Base-by-base conservation (phyloP, 1,139 yeast genomes). In the Saccharomyces hybrid region DNA sequence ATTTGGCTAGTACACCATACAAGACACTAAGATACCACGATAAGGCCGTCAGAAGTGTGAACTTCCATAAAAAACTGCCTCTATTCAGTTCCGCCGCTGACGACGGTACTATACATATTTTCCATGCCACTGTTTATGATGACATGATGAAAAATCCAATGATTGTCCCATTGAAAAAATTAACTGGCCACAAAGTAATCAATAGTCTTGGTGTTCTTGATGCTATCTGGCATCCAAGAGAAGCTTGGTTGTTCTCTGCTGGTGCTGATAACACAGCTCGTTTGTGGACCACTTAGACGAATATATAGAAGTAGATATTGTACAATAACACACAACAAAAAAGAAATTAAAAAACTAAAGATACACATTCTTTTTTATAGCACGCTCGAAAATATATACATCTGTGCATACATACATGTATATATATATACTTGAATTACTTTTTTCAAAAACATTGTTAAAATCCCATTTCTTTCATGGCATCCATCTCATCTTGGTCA, bases 191-290 rank as follows among this genome's bases (percentile, higher is more conserved):
- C 73, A 84, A 85, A 69, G 79, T 89, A 53, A 76, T 82, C 41
- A 81, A 82, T 66, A 85, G 88, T 67, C 75, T 93, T 59, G 99
- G 99, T 66, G 96, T 93, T n/a, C 78, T 93, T 68, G 87, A 85
- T 69, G 80, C 87, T 55, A 81, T 81, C 54, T 93, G 99, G 99
- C 99, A 95, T 78, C 98, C 99, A 61, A 84, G 86, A 67, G 98
- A 95, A 73, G 97, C 99, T 1, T 93, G 99, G 99, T 77, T 93
- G 66, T 90, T 93, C 71, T 86, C 95, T 70, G 90, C 96, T 14
- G 99, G 98, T 64, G 98, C 98, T 24, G 99, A 95, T 72, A 91
- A 96, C 58, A 85, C 93, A 53, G 98, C 97, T 19, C 84, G 97
- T 68, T 77, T 93, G 68, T 93, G 99, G 99, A 93, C 99, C 46